Conservation (phyloP, 805 yeast genomes). For the Pichia cabralensis region DNA sequence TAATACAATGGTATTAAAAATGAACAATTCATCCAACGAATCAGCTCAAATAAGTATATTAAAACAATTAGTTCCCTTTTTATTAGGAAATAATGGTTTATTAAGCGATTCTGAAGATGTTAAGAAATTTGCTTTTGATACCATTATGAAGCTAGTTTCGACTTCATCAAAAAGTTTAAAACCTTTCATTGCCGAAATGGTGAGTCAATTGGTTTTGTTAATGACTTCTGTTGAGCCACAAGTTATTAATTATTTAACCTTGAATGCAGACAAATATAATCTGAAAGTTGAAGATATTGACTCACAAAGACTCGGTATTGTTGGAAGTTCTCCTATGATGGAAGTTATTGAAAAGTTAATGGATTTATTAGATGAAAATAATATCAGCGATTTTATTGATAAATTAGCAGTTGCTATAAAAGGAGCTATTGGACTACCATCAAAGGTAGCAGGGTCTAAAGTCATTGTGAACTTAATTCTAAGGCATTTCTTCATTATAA, state of each 20-base stretch:
- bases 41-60: conserved; percentile 31
- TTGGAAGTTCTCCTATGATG: conserved; percentile 82
- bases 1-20: conserved; percentile 45
- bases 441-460: conserved; percentile 76
- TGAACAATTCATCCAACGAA: conserved; percentile 37
- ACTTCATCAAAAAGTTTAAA: conserved; percentile 50
- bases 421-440: conserved; percentile 78
- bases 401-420: conserved; percentile 47
- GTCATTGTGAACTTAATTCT: conserved; percentile 57
- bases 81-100: conserved; percentile 70
- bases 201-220: conserved; percentile 57
- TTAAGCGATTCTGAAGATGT: conserved; percentile 83
- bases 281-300: conserved; percentile 65
- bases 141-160: conserved; percentile 61
- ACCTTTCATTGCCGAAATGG: conserved; percentile 58
- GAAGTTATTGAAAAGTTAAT: conserved; percentile 69
- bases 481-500: conserved; percentile 36
- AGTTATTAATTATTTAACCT: conserved; percentile 68
- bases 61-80: conserved; percentile 59
- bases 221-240: conserved; percentile 92
- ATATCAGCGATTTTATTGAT: conserved; percentile 39
- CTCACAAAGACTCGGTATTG: conserved; percentile 58
- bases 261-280: conserved; percentile 85
- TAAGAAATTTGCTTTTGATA: conserved; percentile 60
- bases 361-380: conserved; percentile 42